phyloP scores from a whole-genome alignment of 257 asterid species.

The Nicotiana undulata region DNA sequence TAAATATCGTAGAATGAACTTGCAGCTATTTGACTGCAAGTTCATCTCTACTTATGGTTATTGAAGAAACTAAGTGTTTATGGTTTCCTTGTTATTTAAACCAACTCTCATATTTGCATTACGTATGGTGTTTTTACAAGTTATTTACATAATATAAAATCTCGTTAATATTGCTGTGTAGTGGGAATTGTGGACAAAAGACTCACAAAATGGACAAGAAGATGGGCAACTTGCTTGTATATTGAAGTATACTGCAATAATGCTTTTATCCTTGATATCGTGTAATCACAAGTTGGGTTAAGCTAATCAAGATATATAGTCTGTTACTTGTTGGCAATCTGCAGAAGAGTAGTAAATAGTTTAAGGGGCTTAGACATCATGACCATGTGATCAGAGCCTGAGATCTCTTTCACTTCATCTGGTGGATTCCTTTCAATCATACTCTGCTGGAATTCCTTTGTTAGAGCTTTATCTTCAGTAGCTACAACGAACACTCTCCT shows the following conservation, averaged over 20 bases:
- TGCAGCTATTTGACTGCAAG: no score
- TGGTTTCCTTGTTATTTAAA: no score
- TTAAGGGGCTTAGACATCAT: slow-evolving; percentile 28
- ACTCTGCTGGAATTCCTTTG: slow-evolving; percentile 19
- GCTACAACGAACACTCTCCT: slow-evolving; percentile 21
- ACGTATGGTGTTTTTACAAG: no score
- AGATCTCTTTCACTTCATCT: slow-evolving; percentile 20
- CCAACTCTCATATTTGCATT: no score
- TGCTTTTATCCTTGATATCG: neutral
- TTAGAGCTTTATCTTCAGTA: slow-evolving; percentile 17
- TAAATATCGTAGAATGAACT: no score
- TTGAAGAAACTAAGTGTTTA: no score
- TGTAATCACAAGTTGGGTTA: neutral
- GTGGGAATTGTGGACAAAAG: no score
- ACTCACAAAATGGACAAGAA: neutral
- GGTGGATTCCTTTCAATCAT: slow-evolving; percentile 31
- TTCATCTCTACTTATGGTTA: no score
- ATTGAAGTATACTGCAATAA: neutral
- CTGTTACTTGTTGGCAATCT: slow-evolving; percentile 1
- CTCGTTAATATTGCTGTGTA: no score
- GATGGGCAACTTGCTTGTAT: neutral
- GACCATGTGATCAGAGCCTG: slow-evolving; percentile 36
- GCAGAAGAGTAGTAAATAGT: slow-evolving; percentile 12
- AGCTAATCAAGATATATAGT: neutral
- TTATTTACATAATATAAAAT: no score